Percentiles rank a stretch among this genome's conserved stretches.
Conservation (phyloP, 164 flowering plant species). For the Vitis riparia region DNA sequence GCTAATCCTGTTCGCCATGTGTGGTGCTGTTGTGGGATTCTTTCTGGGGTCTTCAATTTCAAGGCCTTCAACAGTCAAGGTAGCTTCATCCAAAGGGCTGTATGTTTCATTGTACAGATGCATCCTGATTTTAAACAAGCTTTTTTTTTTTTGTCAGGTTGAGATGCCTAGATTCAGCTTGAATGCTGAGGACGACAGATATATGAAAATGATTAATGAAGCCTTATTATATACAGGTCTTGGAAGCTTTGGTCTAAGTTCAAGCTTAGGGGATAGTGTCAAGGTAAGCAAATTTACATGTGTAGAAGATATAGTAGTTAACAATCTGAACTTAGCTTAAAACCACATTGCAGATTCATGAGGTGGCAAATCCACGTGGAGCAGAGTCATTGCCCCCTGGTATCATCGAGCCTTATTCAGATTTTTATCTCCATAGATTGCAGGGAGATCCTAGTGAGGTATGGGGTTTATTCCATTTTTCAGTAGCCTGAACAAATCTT, state of each 20-base stretch:
- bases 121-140: neutral
- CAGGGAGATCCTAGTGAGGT: conserved; percentile 13
- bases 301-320: neutral
- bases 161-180: neutral
- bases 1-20: conserved; percentile 7
- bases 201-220: neutral
- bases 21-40: conserved; percentile 8
- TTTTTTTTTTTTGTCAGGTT: neutral
- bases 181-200: neutral
- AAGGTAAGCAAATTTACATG: neutral
- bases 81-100: conserved; percentile 1
- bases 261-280: neutral
- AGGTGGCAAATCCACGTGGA: conserved; percentile 16
- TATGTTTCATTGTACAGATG: too few relatives aligned
- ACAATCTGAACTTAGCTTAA: neutral
- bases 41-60: conserved; percentile 10
- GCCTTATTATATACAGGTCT: neutral
- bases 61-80: conserved; percentile 1
- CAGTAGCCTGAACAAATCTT: too few relatives aligned
- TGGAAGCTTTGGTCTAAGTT: too few relatives aligned
- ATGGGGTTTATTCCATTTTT: neutral
- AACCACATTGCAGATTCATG: conserved; percentile 8
- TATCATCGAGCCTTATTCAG: conserved; percentile 14
- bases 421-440: conserved; percentile 15
- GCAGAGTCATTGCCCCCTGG: conserved; percentile 20